Evolutionary conservation across 495 filamentous ascomycete genomes (phyloP).

Genomic region (Trichoderma asperelloides): DNA sequence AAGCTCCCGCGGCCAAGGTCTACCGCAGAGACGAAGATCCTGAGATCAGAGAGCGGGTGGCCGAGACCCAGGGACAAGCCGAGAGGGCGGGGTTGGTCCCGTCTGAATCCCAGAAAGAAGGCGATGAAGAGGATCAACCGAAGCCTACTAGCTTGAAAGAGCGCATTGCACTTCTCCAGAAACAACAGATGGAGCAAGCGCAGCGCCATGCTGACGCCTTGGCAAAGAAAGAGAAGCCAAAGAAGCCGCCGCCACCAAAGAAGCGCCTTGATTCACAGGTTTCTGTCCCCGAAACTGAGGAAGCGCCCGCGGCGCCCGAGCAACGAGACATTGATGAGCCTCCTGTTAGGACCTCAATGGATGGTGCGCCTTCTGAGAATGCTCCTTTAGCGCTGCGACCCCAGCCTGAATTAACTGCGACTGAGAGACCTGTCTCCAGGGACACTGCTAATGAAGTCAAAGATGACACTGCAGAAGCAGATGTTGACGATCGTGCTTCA

Average conservation of each 20-base stretch:
- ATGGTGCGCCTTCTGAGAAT: conserved; percentile 40
- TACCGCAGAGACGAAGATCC: conserved; percentile 88
- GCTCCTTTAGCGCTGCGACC: conserved; percentile 31
- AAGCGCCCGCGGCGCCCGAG: conserved; percentile 32
- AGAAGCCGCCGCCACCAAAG: conserved; percentile 54
- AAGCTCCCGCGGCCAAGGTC: conserved; percentile 58
- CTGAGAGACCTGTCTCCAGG: conserved; percentile 51
- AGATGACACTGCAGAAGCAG: conserved; percentile 64
- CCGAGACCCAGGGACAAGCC: conserved; percentile 44
- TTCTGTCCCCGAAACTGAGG: conserved; percentile 23
- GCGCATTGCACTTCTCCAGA: conserved; percentile 84
- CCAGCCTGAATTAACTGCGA: neutral
- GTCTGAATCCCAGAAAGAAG: conserved; percentile 30
- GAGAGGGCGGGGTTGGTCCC: conserved; percentile 50
- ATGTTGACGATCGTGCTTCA: conserved; percentile 58
- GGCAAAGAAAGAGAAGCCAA: conserved; percentile 84
- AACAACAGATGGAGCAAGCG: conserved; percentile 84
- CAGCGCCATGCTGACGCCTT: conserved; percentile 66
- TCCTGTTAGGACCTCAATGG: conserved; percentile 47
- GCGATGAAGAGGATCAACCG: conserved; percentile 65
- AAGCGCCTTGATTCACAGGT: conserved; percentile 53
- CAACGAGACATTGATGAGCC: conserved; percentile 43
- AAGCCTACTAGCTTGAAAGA: conserved; percentile 92
- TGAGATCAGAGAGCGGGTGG: conserved; percentile 61
- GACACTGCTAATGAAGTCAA: conserved; percentile 83